These are phyloP conservation scores for Hemisphaericaspora subhashii DNA, from an alignment of 1,139 yeast species.

Conservation along the genomic window DNA sequence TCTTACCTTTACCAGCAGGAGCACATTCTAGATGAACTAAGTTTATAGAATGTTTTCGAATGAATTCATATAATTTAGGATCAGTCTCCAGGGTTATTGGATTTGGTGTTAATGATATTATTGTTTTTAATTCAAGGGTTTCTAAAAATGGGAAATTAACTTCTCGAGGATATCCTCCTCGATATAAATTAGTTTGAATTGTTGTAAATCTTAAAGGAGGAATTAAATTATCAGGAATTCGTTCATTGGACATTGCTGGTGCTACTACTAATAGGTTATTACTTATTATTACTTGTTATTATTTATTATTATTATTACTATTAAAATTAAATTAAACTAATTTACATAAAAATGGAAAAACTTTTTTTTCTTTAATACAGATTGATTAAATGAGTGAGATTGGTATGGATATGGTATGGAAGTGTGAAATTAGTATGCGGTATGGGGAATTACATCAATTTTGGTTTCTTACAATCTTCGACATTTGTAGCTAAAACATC, in stretches of 20 bases:
- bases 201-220: conserved; percentile 82
- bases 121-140: conserved; percentile 65
- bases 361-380: neutral
- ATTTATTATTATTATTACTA: no score
- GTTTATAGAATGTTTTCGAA: conserved; percentile 44
- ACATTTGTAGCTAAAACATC: conserved; percentile 75
- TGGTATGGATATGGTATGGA: no score
- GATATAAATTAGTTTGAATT: conserved; percentile 66
- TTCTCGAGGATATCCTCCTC: conserved; percentile 87
- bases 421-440: no score
- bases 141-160: conserved; percentile 72
- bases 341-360: neutral
- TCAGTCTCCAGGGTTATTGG: conserved; percentile 61
- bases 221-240: conserved; percentile 46
- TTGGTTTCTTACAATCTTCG: conserved; percentile 58
- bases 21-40: conserved; percentile 69
- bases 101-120: conserved; percentile 77
- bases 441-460: conserved; percentile 15
- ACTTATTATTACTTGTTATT: neutral
- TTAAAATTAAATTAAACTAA: no score
- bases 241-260: neutral
- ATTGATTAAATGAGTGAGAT: no score
- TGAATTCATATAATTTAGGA: conserved; percentile 51
- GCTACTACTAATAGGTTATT: neutral
- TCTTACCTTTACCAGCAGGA: conserved; percentile 70